Evolutionary conservation across 495 filamentous ascomycete species (phyloP).

Genomic region (Penicillium atrosanguineum): DNA sequence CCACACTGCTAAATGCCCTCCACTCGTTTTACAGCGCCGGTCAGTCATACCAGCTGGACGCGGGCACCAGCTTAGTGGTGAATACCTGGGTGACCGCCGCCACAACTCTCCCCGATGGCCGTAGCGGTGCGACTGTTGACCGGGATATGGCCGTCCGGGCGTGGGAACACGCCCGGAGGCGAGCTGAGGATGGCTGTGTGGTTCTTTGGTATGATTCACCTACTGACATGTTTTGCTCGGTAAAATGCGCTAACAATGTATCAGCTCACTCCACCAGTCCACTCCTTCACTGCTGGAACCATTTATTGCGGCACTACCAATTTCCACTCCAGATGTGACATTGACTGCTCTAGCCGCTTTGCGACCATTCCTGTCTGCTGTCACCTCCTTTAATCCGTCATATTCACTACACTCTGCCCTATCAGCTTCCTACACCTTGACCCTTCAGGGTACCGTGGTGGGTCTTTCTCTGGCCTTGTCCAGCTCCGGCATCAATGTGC

Average conservation of each 20-base stretch:
- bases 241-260: slow-evolving; percentile 1
- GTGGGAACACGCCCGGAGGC: slow-evolving; percentile 94
- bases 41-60: slow-evolving; percentile 79
- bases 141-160: slow-evolving; percentile 73
- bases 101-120: slow-evolving; percentile 61
- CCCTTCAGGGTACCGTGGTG: slow-evolving; percentile 73
- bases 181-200: slow-evolving; percentile 95
- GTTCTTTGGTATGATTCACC: slow-evolving; percentile 66
- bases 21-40: slow-evolving; percentile 84
- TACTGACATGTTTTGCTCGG: background rate
- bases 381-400: slow-evolving; percentile 86
- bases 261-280: slow-evolving; percentile 81
- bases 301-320: slow-evolving; percentile 75
- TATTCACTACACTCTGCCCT: slow-evolving; percentile 78
- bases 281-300: slow-evolving; percentile 81
- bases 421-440: slow-evolving; percentile 76
- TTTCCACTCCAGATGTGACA: slow-evolving; percentile 68
- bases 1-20: slow-evolving; percentile 84
- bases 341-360: slow-evolving; percentile 75
- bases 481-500: slow-evolving; percentile 82
- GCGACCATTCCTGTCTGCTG: slow-evolving; percentile 80
- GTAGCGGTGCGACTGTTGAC: slow-evolving; percentile 75
- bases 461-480: slow-evolving; percentile 76
- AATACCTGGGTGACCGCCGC: slow-evolving; percentile 90
- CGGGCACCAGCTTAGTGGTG: slow-evolving; percentile 88